These are phyloP conservation scores for Yamadazyma triangularis DNA, from an alignment of 1,139 yeast species.

Conservation along the genomic window DNA sequence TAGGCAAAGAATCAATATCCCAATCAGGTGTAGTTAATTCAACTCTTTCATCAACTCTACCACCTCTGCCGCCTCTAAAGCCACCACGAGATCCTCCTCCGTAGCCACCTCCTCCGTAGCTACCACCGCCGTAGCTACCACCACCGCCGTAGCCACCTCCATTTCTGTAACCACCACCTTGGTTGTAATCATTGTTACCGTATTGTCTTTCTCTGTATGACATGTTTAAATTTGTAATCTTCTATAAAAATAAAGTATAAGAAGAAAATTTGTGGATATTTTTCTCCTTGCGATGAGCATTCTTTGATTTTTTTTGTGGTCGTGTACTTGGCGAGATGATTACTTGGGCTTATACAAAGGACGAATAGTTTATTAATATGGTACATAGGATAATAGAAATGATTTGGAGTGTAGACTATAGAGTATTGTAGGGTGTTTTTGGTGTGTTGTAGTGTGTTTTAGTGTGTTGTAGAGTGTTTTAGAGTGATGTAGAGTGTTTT, in stretches of 20 bases:
- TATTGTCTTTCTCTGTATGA: constrained; percentile 9
- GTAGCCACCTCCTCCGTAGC: constrained; percentile 8
- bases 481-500: too few species aligned
- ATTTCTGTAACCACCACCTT: constrained; percentile 2
- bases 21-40: constrained; percentile 69
- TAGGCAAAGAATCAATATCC: constrained; percentile 74
- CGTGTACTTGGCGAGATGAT: too few species aligned
- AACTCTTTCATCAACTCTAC: constrained; percentile 44
- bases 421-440: too few species aligned
- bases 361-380: too few species aligned
- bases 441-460: too few species aligned
- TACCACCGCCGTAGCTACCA: constrained; percentile 5
- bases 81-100: constrained; percentile 6
- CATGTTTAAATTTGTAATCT: constrained; percentile 8
- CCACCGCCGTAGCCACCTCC: constrained; percentile 7
- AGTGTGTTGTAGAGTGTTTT: too few species aligned
- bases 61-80: constrained; percentile 9
- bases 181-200: constrained; percentile 1
- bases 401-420: too few species aligned
- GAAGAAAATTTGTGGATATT: not conserved
- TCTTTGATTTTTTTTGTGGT: too few species aligned
- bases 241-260: too few species aligned
- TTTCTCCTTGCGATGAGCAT: constrained; percentile 6
- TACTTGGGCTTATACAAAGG: too few species aligned
- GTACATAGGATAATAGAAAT: too few species aligned